Conservation (phyloP, 768 basidiomycete genomes). For the Cystofilobasidium capitatum region DNA sequence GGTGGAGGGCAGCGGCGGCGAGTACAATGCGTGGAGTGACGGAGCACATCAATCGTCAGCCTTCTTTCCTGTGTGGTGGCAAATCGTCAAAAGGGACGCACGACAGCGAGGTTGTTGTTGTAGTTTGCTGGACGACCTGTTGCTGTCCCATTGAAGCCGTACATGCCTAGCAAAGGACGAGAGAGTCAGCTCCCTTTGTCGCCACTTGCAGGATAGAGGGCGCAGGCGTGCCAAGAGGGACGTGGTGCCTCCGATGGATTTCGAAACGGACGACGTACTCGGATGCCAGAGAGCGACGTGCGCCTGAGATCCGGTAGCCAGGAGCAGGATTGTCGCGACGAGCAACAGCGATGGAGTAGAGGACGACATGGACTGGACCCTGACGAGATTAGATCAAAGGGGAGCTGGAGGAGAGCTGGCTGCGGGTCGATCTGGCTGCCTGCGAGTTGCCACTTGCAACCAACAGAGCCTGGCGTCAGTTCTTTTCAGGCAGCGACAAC, state of each 20-base stretch:
- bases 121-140: neutral
- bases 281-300: constrained; percentile 5
- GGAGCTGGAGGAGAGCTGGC: no score
- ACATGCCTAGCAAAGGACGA: neutral
- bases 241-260: neutral
- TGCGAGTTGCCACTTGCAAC: no score
- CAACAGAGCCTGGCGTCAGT: no score
- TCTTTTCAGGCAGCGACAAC: no score
- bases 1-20: neutral
- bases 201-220: neutral
- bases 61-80: neutral
- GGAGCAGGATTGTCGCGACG: neutral
- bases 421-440: no score
- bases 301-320: neutral
- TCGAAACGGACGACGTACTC: neutral
- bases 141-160: neutral
- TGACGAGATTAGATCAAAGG: no score
- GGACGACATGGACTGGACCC: no score
- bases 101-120: neutral
- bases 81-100: neutral
- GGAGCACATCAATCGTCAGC: neutral
- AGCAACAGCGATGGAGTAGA: neutral
- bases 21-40: neutral
- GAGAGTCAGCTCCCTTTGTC: neutral
- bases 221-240: neutral